Evolutionary conservation across 768 basidiomycete genomes (phyloP).

Genomic region (Mycena venus): DNA sequence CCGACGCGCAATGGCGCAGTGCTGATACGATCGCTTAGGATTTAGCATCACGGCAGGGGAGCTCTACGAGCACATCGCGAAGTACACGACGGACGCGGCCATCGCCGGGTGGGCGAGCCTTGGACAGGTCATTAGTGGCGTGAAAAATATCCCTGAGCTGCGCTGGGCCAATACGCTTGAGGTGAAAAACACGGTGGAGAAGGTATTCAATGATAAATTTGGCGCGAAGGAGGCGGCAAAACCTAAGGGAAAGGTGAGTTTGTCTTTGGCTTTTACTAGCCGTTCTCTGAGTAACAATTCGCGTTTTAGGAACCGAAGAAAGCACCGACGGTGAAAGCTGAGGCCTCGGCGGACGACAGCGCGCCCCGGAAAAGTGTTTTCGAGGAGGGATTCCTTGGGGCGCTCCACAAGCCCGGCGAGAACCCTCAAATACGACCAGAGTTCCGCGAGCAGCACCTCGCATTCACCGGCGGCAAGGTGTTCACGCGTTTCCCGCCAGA

Average conservation of each 20-base stretch:
- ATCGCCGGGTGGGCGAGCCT: constrained; percentile 83
- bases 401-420: constrained; percentile 92
- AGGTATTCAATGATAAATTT: constrained; percentile 73
- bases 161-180: constrained; percentile 91
- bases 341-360: constrained; percentile 51
- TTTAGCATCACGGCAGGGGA: constrained; percentile 81
- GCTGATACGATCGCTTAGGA: constrained; percentile 61
- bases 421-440: constrained; percentile 88
- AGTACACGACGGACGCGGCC: constrained; percentile 68
- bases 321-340: constrained; percentile 45
- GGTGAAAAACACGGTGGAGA: constrained; percentile 85
- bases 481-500: constrained; percentile 99
- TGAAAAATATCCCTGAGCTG: constrained; percentile 72
- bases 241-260: constrained; percentile 73
- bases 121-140: constrained; percentile 72
- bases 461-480: constrained; percentile 84
- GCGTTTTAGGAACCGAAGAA: constrained; percentile 63
- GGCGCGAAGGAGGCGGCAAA: constrained; percentile 79
- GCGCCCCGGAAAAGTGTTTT: constrained; percentile 78
- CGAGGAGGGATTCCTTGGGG: constrained; percentile 93
- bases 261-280: background rate
- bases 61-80: constrained; percentile 65
- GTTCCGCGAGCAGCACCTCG: constrained; percentile 86
- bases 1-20: background rate
- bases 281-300: background rate